Base-by-base conservation (phyloP, 768 basidiomycete genomes). In the Guyanaporus albipodus region DNA sequence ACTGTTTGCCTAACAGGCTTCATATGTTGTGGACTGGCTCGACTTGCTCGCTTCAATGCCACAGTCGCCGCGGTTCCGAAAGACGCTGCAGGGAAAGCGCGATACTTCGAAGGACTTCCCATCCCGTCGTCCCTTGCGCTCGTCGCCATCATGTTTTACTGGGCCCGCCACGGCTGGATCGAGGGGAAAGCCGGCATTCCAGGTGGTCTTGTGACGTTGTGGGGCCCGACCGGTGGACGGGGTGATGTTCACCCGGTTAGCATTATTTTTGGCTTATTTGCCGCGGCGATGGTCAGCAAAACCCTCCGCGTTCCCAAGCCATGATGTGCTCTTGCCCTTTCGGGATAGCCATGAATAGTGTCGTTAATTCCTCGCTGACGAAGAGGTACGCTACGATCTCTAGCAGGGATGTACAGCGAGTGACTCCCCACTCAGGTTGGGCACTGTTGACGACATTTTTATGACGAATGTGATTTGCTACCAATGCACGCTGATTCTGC, bases 11-110 rank as follows among this genome's bases (percentile, higher is more conserved):
- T 99, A 36, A 83, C 93, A 12, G 79, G 81, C 42, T 99, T 97
- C 67, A 91, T 96, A 57, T 97, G 95, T 62, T 91, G 87, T 70
- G 96, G 96, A 28, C 81, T 99, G 42, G 96, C 96, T 17, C 86
- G 96, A 40, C 85, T 99, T 27, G 96, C 96, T 9, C 84, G 96
- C 33, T 99, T 97, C 78, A 99, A 99, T 67, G 96, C 95, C 8
- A 99, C 96, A 0, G 95, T 96, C 48, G 96, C 96, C 4, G 73
- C 91, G 34, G 77, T 96, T 21, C 95, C 95, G 2, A 94, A 93
- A 67, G 88, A 93, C 62, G 69, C 66, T 7, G 76, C 75, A 24
- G 95, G 96, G 47, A 98, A 97, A 66, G 76, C 88, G 14, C 84
- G 85, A 59, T 98, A 94, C 73, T 99, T 98, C 64, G 96, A 98